Percentiles rank a stretch among this genome's conserved stretches.
phyloP scores from a whole-genome alignment of 306 rosid genomes.

The Trifolium dubium region DNA sequence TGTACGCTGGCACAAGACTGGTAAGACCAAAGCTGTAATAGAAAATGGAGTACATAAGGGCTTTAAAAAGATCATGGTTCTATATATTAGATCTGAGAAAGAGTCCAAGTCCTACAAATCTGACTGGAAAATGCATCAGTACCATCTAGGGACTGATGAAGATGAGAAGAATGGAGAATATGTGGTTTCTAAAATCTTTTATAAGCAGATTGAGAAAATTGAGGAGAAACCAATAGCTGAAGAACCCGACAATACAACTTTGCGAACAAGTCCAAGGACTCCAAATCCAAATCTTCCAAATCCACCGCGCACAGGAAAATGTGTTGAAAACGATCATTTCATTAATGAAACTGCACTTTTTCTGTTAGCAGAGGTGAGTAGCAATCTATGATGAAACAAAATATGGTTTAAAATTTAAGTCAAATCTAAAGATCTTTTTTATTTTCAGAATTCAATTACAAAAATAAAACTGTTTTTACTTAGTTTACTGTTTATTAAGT shows the following conservation, averaged over 20 bases:
- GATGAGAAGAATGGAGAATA: conserved; percentile 81
- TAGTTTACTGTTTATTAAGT: not conserved
- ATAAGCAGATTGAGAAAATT: conserved; percentile 58
- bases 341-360: conserved; percentile 42
- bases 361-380: conserved; percentile 54
- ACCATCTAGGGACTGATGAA: conserved; percentile 78
- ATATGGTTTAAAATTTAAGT: too few species aligned
- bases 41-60: conserved; percentile 62
- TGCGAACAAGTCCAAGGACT: conserved; percentile 70
- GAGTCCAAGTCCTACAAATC: conserved; percentile 66
- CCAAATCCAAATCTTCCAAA: conserved; percentile 68
- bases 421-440: too few species aligned
- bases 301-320: conserved; percentile 63
- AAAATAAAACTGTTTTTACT: too few species aligned
- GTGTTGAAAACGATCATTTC: conserved; percentile 42
- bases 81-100: conserved; percentile 64
- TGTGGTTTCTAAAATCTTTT: conserved; percentile 76
- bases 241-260: conserved; percentile 47
- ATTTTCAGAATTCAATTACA: too few species aligned
- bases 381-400: conserved; percentile 14
- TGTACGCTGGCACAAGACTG: conserved; percentile 62
- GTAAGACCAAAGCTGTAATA: conserved; percentile 50
- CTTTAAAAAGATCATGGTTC: conserved; percentile 87
- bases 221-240: conserved; percentile 51
- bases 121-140: conserved; percentile 93